phyloP scores from a whole-genome alignment of 73 alveolate species.

The Paramecium biaurelia region DNA sequence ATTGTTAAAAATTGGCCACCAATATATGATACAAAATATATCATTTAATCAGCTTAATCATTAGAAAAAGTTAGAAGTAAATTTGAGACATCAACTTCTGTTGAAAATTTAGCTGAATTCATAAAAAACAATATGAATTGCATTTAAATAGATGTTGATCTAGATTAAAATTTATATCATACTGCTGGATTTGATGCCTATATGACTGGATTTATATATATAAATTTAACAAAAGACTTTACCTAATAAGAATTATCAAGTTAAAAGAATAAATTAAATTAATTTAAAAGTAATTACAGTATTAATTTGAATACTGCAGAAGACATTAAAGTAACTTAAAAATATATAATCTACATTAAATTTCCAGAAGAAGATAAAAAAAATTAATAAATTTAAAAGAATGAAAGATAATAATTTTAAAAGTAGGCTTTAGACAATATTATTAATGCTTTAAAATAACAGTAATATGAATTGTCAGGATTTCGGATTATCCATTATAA shows the following conservation, averaged over 20 bases:
- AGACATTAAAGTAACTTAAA: not conserved
- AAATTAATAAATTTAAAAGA: not conserved
- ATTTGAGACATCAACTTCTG: not conserved
- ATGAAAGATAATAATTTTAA: not conserved
- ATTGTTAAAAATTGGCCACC: not conserved
- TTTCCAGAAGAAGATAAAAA: not conserved
- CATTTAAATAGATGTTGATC: not conserved
- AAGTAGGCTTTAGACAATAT: not conserved
- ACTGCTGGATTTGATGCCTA: conserved; percentile 50
- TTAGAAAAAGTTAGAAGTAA: not conserved
- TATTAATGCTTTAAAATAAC: not conserved
- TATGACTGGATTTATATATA: conserved; percentile 8
- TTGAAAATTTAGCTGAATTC: conserved; percentile 6
- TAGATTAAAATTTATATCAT: not conserved
- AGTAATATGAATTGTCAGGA: not conserved
- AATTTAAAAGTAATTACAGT: not conserved
- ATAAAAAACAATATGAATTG: not conserved
- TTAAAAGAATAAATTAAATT: not conserved
- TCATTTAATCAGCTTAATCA: not conserved
- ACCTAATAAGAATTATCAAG: not conserved
- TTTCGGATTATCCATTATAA: not conserved
- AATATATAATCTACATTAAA: not conserved
- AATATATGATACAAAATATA: conserved; percentile 26
- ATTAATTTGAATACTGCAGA: not conserved
- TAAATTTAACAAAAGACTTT: not conserved